These are phyloP conservation scores for Fremontodendron californicum DNA, from an alignment of 345 rosid species.

Conservation along the genomic window DNA sequence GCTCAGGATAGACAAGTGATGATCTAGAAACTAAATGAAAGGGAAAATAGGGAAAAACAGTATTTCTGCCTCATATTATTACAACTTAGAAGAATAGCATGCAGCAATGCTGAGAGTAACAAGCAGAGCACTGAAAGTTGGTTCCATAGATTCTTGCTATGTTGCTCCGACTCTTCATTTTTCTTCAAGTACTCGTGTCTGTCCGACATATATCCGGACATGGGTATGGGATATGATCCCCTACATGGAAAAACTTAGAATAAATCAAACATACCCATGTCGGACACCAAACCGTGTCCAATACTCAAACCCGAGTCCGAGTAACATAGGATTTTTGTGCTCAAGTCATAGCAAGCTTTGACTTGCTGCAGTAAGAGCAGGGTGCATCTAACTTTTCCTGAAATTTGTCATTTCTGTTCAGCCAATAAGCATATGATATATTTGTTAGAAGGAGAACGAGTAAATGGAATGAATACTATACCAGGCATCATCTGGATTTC, in stretches of 20 bases:
- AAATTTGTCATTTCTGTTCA: neutral
- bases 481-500: constrained; percentile 39
- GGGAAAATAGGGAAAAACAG: too few species aligned
- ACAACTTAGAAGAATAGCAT: neutral
- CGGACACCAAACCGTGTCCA: too few species aligned
- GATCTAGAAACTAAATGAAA: too few species aligned
- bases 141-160: too few species aligned
- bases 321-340: neutral
- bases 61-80: neutral
- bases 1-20: neutral
- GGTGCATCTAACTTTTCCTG: neutral
- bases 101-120: neutral
- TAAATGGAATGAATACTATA: constrained; percentile 5
- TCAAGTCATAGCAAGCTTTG: neutral
- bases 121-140: neutral
- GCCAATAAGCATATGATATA: neutral
- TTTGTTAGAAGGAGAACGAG: neutral
- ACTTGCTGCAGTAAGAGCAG: neutral
- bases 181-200: too few species aligned
- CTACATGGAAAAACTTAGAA: too few species aligned
- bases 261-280: too few species aligned
- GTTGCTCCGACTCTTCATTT: too few species aligned
- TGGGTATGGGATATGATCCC: too few species aligned
- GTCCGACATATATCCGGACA: too few species aligned
- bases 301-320: too few species aligned